Evolutionary conservation across 495 filamentous ascomycete genomes (phyloP).

Genomic region (Penicillium simplicissimum): DNA sequence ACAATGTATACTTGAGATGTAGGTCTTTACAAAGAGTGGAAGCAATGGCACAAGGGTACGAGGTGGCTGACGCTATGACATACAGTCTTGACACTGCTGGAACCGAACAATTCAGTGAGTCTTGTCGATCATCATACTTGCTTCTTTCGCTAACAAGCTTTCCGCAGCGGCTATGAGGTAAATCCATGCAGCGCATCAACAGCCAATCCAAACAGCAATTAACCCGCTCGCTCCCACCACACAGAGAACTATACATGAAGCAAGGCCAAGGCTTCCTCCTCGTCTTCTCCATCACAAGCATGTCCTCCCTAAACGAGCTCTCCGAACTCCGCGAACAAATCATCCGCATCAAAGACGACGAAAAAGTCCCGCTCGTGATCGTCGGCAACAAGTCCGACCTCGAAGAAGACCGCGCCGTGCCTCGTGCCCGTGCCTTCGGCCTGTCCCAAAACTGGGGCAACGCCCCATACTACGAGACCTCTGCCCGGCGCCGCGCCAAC

Average conservation of each 20-base stretch:
- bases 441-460: constrained; percentile 86
- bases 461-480: constrained; percentile 94
- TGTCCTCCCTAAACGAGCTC: constrained; percentile 82
- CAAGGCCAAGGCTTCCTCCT: constrained; percentile 94
- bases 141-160: constrained; percentile 31
- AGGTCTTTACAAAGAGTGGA: constrained; percentile 30
- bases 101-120: constrained; percentile 96
- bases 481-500: constrained; percentile 79
- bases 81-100: constrained; percentile 90
- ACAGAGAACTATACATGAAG: constrained; percentile 94
- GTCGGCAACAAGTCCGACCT: constrained; percentile 98
- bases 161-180: constrained; percentile 69
- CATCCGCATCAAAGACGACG: constrained; percentile 94
- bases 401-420: constrained; percentile 85
- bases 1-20: constrained; percentile 97
- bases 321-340: constrained; percentile 91
- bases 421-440: constrained; percentile 79
- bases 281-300: constrained; percentile 94
- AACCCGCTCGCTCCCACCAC: constrained; percentile 24
- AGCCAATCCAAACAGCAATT: neutral
- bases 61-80: neutral
- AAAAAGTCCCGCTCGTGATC: constrained; percentile 88
- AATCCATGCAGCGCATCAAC: constrained; percentile 20
- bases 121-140: constrained; percentile 17
- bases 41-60: neutral